phyloP scores from a whole-genome alignment of 768 basidiomycete species.

The Psilocybe cyanescens region DNA sequence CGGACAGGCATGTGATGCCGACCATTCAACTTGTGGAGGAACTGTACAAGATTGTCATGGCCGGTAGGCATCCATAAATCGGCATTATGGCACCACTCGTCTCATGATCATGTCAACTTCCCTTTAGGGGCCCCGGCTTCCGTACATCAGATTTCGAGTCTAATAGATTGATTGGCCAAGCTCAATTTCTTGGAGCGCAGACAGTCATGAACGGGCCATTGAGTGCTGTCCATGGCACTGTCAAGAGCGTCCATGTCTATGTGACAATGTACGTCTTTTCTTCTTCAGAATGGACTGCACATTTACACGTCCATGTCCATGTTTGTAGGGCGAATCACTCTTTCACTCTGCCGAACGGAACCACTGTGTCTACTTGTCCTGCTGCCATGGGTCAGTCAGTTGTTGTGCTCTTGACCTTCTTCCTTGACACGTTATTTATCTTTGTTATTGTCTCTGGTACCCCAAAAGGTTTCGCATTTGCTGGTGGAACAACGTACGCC shows the following conservation, averaged over 20 bases:
- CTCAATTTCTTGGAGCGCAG: slow-evolving; percentile 72
- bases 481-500: slow-evolving; percentile 76
- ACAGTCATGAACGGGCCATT: slow-evolving; percentile 59
- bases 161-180: slow-evolving; percentile 70
- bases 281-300: background rate
- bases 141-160: slow-evolving; percentile 76
- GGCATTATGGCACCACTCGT: slow-evolving; percentile 4
- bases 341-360: slow-evolving; percentile 70
- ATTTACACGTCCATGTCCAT: background rate
- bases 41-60: slow-evolving; percentile 71
- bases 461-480: slow-evolving; percentile 67
- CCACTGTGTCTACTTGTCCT: slow-evolving; percentile 72
- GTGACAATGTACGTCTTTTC: slow-evolving; percentile 62
- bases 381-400: slow-evolving; percentile 66
- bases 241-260: slow-evolving; percentile 73
- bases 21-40: slow-evolving; percentile 78
- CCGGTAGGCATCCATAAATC: slow-evolving; percentile 42
- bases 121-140: slow-evolving; percentile 73
- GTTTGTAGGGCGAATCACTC: slow-evolving; percentile 59
- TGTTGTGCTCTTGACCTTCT: slow-evolving; percentile 7
- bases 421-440: background rate
- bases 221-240: slow-evolving; percentile 55
- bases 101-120: slow-evolving; percentile 1
- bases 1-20: slow-evolving; percentile 69
- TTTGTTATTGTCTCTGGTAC: slow-evolving; percentile 7